phyloP scores from a whole-genome alignment of 2,329 filamentous ascomycete genomes.

The Pestalotiopsis sp. region DNA sequence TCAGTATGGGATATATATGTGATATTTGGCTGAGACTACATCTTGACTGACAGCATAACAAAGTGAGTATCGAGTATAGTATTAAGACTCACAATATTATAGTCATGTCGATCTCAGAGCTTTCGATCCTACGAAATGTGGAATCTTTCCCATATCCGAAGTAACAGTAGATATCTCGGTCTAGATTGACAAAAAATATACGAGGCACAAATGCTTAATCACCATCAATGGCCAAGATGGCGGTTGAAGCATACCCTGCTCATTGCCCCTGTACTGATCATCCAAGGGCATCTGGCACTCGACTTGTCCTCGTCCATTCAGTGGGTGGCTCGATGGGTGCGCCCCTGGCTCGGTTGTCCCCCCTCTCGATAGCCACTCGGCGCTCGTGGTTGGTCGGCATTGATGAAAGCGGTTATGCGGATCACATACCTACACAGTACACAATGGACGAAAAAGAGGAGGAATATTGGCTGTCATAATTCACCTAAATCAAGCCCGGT shows the following conservation, averaged over 20 bases:
- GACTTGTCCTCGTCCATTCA: background rate
- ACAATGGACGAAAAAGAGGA: background rate
- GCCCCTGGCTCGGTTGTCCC: background rate
- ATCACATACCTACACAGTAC: background rate
- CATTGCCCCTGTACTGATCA: background rate
- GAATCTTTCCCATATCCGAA: no score
- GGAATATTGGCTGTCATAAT: background rate
- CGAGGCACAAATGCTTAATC: no score
- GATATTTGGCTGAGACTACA: no score
- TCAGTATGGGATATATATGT: no score
- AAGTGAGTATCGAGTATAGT: no score
- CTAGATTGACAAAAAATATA: no score
- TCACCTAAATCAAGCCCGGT: background rate
- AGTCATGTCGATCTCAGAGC: no score
- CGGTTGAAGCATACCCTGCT: background rate
- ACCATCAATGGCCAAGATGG: no score
- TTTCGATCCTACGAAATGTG: no score
- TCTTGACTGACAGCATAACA: no score
- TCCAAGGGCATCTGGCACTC: background rate
- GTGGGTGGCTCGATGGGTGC: background rate
- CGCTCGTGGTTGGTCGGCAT: background rate
- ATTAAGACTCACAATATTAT: no score
- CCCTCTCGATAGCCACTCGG: background rate
- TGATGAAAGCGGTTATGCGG: background rate
- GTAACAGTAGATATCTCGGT: no score